Evolutionary conservation across 495 filamentous ascomycete genomes (phyloP), one percentile per base, ranked within the genome.

Genomic region (Penicillium pulvis): DNA sequence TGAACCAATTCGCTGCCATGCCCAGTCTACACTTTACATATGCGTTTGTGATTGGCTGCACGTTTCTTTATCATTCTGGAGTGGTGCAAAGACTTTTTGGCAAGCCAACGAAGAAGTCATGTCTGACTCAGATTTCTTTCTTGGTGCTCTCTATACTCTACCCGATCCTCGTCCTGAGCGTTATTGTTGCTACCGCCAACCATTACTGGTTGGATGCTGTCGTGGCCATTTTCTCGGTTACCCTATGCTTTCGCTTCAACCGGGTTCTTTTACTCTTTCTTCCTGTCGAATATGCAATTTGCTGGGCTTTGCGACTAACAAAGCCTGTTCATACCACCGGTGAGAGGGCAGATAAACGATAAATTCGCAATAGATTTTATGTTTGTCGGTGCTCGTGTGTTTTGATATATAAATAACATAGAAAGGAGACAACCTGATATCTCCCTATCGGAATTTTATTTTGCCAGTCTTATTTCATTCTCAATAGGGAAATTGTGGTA

Each of bases 161-260:
- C 63, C 84, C 86, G 4, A 48, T 71, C 8, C 75, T 84, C 42
- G 82, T 89, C 36, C 76, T 89, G 16, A 75, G 78, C 49, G 82
- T 85, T 12, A 87, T 88, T 49, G 74, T 89, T 16, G 83, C 83
- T 10, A 89, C 85, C 6, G 85, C 86, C 12, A 88, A 89, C 59
- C 86, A 87, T 66, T 88, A 85, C 62, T 85, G 81, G 69, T 71
- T 88, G 36, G 86, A 87, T 65, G 85, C 84, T 1, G 67, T 79
- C 17, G 72, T 81, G n/a, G 83, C 82, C 6, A 71, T 81, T 52
- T 75, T 83, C 30, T 78, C 77, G 6, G 61, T 81, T n/a, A 71
- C 79, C 14, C 76, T 81, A 16, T 78, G 72, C 63, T 83, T 80
- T 58, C 17, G 66, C n/a, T 71, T 70, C 47, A 88, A 87, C 59